Evolutionary conservation across 306 rosid genomes (phyloP).

Genomic region (Cucurbita argyrosperma): DNA sequence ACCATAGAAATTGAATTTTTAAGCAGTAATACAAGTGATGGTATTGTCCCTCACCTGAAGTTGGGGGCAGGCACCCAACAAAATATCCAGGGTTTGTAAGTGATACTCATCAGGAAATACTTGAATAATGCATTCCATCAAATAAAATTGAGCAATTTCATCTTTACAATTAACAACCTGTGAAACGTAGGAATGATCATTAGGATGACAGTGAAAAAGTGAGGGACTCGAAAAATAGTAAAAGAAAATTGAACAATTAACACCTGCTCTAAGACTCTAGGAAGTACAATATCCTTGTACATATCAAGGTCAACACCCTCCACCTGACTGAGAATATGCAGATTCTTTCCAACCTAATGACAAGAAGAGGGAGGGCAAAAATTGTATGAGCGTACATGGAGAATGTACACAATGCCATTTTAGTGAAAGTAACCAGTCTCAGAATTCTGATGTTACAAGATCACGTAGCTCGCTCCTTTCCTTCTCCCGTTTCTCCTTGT

Average conservation of each 20-base stretch:
- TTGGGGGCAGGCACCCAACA: constrained; percentile 92
- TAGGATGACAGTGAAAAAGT: not conserved
- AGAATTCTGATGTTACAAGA: constrained; percentile 72
- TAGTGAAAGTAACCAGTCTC: constrained; percentile 49
- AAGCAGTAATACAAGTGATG: not conserved
- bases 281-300: constrained; percentile 90
- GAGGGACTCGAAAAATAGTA: not conserved
- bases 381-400: constrained; percentile 47
- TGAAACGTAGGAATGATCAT: constrained; percentile 11
- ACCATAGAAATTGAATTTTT: not conserved
- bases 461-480: constrained; percentile 96
- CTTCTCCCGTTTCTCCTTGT: constrained; percentile 94
- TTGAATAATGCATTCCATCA: constrained; percentile 97
- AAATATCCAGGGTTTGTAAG: constrained; percentile 83
- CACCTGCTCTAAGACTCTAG: constrained; percentile 97
- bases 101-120: constrained; percentile 97
- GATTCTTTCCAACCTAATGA: constrained; percentile 90
- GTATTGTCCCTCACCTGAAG: constrained; percentile 55
- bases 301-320: constrained; percentile 95
- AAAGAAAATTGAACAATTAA: constrained; percentile 7
- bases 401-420: constrained; percentile 29
- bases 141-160: constrained; percentile 80
- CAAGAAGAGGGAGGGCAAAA: constrained; percentile 36
- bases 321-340: constrained; percentile 91
- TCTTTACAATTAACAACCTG: constrained; percentile 98